Evolutionary conservation across 345 rosid genomes (phyloP).

Genomic region (Hibiscus trionum): DNA sequence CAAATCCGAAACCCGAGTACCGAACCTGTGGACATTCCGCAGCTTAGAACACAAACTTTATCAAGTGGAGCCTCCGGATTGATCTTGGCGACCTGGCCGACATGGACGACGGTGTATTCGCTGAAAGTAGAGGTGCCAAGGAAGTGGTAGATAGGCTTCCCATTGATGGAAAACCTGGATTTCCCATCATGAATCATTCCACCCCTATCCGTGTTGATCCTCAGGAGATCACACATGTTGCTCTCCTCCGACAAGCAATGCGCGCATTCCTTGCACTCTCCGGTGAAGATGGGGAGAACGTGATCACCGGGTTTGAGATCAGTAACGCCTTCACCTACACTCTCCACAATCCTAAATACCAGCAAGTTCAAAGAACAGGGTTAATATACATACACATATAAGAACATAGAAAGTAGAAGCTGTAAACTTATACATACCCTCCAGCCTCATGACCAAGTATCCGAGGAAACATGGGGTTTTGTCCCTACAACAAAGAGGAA

Average conservation of each 20-base stretch:
- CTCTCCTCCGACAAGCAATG: slow-evolving; percentile 73
- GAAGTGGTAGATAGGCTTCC: slow-evolving; percentile 68
- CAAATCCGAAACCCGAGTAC: too few species aligned
- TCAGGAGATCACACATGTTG: slow-evolving; percentile 77
- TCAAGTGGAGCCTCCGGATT: slow-evolving; percentile 70
- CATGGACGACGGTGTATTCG: slow-evolving; percentile 75
- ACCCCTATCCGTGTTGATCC: slow-evolving; percentile 68
- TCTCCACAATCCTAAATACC: slow-evolving; percentile 57
- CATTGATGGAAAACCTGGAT: slow-evolving; percentile 58
- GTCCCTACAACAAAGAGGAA: slow-evolving; percentile 41
- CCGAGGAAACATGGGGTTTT: slow-evolving; percentile 66
- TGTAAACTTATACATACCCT: neutral
- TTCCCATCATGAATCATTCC: slow-evolving; percentile 62
- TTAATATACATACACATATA: neutral
- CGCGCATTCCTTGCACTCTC: slow-evolving; percentile 63
- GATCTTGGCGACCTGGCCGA: slow-evolving; percentile 67
- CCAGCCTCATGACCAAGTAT: neutral
- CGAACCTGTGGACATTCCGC: slow-evolving; percentile 67
- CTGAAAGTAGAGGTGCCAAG: slow-evolving; percentile 80
- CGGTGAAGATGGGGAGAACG: slow-evolving; percentile 68
- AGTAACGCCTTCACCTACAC: slow-evolving; percentile 72
- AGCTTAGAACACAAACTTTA: slow-evolving; percentile 68
- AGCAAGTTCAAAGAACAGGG: neutral
- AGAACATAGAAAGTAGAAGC: neutral
- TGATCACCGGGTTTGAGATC: slow-evolving; percentile 68